Percentiles rank a stretch among this genome's conserved stretches.
Evolutionary conservation across 331 rosid genomes (phyloP).

Genomic region (Rosa hybrid): DNA sequence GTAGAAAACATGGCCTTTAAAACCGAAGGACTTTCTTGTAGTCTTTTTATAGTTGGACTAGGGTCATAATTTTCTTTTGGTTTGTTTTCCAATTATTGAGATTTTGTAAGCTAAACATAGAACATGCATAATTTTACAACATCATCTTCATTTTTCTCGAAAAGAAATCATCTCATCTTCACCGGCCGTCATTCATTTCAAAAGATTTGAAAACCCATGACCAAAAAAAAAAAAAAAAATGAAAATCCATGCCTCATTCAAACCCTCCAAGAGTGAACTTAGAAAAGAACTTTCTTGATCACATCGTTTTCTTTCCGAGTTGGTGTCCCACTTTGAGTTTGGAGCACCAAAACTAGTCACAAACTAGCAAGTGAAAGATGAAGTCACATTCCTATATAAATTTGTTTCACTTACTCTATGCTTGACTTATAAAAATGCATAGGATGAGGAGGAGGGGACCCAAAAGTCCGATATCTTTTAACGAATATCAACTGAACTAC

Average conservation of each 20-base stretch:
- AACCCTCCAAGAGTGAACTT: not conserved
- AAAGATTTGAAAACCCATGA: too few relatives aligned
- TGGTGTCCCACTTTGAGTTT: constrained; percentile 58
- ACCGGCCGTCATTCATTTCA: too few relatives aligned
- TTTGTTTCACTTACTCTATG: constrained; percentile 13
- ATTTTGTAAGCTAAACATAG: too few relatives aligned
- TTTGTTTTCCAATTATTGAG: too few relatives aligned
- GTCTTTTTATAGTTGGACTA: too few relatives aligned
- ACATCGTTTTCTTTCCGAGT: constrained; percentile 20
- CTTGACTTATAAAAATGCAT: not conserved
- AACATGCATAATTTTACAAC: too few relatives aligned
- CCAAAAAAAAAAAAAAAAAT: too few relatives aligned
- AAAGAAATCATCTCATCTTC: too few relatives aligned
- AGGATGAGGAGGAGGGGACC: not conserved
- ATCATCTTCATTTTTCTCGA: too few relatives aligned
- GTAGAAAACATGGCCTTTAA: too few relatives aligned
- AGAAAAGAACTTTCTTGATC: constrained; percentile 3
- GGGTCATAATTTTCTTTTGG: too few relatives aligned
- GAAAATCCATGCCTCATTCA: not conserved
- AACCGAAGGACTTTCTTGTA: too few relatives aligned
- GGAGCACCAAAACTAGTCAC: constrained; percentile 40
- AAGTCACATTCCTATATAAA: not conserved
- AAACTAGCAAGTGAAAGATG: constrained; percentile 13
- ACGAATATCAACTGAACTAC: constrained; percentile 10
- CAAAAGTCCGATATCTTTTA: not conserved